A percentile compares a stretch with the other conserved stretches of the same genome.
phyloP scores from a whole-genome alignment of 2,329 filamentous ascomycete genomes.

The Fusarium sp. region DNA sequence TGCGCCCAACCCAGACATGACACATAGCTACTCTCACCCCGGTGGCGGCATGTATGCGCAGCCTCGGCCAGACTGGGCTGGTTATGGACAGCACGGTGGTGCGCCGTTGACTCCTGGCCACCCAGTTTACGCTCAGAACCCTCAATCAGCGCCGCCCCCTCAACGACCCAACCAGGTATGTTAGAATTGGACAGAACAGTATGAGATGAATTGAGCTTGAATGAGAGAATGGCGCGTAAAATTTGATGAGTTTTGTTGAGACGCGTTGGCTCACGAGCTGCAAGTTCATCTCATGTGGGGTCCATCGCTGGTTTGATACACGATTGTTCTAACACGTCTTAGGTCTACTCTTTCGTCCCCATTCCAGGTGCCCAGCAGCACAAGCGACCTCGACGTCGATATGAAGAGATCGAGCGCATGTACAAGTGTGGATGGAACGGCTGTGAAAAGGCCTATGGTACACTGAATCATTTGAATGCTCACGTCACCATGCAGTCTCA shows the following conservation, averaged over 20 bases:
- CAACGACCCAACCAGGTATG: conserved; percentile 71
- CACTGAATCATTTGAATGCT: conserved; percentile 95
- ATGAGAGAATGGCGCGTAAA: not conserved
- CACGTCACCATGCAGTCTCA: conserved; percentile 99
- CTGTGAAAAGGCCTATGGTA: conserved; percentile 98
- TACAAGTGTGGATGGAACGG: conserved; percentile 99
- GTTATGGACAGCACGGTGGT: conserved; percentile 68
- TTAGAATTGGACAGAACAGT: conserved; percentile 31
- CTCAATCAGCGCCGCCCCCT: conserved; percentile 65
- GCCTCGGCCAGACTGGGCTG: conserved; percentile 79
- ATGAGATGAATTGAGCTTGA: conserved; percentile 17
- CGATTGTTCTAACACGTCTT: conserved; percentile 42
- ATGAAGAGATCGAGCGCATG: conserved; percentile 99
- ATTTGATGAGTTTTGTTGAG: not conserved
- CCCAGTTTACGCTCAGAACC: conserved; percentile 66
- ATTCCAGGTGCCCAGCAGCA: conserved; percentile 98
- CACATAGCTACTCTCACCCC: conserved; percentile 76
- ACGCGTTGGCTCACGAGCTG: not conserved
- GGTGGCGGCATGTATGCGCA: conserved; percentile 73
- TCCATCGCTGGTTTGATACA: not conserved
- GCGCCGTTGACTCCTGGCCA: conserved; percentile 61
- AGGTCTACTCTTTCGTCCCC: conserved; percentile 98
- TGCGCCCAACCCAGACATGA: conserved; percentile 85
- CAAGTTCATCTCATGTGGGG: not conserved
- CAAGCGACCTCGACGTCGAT: conserved; percentile 91